Evolutionary conservation across 805 yeast genomes (phyloP).

Genomic region (Nadsonia fulvescens): DNA sequence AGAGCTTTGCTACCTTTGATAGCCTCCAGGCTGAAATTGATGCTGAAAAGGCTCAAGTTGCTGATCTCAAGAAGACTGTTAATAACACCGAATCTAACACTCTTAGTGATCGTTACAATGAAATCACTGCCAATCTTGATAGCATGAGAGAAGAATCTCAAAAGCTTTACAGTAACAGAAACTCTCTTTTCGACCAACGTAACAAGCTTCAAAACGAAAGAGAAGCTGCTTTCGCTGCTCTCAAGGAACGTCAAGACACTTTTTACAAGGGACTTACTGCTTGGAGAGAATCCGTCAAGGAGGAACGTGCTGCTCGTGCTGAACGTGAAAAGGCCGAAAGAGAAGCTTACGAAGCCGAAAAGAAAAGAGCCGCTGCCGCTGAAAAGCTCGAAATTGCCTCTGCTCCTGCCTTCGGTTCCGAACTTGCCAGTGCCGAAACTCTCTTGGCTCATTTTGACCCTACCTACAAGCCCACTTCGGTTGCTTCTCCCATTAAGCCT

Average conservation of each 20-base stretch:
- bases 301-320: constrained; percentile 49
- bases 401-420: constrained; percentile 67
- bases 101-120: constrained; percentile 48
- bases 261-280: constrained; percentile 60
- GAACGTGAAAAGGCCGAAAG: constrained; percentile 49
- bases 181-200: constrained; percentile 45
- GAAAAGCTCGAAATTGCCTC: constrained; percentile 53
- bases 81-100: constrained; percentile 40
- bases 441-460: constrained; percentile 67
- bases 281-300: constrained; percentile 48
- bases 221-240: constrained; percentile 47
- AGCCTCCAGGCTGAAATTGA: constrained; percentile 66
- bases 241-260: constrained; percentile 53
- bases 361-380: constrained; percentile 45
- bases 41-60: constrained; percentile 55
- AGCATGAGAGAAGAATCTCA: constrained; percentile 43
- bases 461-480: constrained; percentile 36
- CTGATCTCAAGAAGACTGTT: constrained; percentile 53
- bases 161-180: constrained; percentile 46
- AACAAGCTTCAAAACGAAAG: constrained; percentile 46
- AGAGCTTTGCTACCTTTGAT: constrained; percentile 58
- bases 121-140: constrained; percentile 42
- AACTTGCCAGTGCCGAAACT: constrained; percentile 58
- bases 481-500: constrained; percentile 14
- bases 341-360: constrained; percentile 30